Percentiles rank a stretch among this genome's conserved stretches.
Conservation (phyloP, 129 eudicot genomes). For the Solidago caesia region DNA sequence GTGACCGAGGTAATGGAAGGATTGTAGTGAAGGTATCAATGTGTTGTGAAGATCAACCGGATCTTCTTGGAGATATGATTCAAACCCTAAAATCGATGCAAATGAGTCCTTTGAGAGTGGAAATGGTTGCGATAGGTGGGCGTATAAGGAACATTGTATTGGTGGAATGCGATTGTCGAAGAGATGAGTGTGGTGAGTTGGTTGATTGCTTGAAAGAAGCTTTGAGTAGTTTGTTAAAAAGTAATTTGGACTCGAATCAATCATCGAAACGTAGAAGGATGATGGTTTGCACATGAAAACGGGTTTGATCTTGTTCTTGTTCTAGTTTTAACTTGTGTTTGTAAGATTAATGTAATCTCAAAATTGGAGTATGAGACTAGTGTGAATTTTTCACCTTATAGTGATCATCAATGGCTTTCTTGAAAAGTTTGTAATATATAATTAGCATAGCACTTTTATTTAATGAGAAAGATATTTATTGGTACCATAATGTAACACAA, state of each 20-base stretch:
- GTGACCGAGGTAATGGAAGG: not conserved
- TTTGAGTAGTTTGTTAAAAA: constrained; percentile 41
- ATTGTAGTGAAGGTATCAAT: not conserved
- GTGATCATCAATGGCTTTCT: not conserved
- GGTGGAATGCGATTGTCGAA: constrained; percentile 37
- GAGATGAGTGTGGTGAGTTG: constrained; percentile 31
- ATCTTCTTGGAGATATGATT: constrained; percentile 33
- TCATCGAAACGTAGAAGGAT: constrained; percentile 30
- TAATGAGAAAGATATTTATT: too few relatives aligned
- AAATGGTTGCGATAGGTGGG: constrained; percentile 70
- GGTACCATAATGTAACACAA: too few relatives aligned
- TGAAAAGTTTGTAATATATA: constrained; percentile 1
- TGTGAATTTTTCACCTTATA: not conserved
- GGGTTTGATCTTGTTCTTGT: not conserved
- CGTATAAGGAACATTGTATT: constrained; percentile 48
- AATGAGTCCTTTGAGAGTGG: constrained; percentile 54
- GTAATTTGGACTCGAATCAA: constrained; percentile 21
- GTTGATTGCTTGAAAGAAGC: constrained; percentile 53
- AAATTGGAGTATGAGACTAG: not conserved
- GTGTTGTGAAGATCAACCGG: not conserved
- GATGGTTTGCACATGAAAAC: constrained; percentile 17
- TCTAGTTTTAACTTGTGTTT: not conserved
- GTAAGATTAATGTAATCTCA: not conserved
- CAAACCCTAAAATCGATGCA: constrained; percentile 41
- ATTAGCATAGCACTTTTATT: not conserved